Percentiles rank a stretch among this genome's conserved stretches.
Conservation (phyloP, 495 filamentous ascomycete genomes). For the Tuber calosporum region DNA sequence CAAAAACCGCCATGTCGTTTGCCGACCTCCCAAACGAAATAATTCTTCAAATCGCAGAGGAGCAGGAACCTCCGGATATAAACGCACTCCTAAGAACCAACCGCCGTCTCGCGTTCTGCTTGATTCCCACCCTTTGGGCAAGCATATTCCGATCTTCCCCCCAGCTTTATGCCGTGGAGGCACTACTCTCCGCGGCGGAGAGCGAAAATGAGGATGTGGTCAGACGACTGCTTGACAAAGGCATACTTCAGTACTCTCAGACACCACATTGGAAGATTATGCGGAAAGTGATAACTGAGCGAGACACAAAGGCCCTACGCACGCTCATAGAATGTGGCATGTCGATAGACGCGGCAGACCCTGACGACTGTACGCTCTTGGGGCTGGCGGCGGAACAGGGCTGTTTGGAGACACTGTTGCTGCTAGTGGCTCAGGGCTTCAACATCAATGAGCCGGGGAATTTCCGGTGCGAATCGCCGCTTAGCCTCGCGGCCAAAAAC, state of each 20-base stretch:
- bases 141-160: neutral
- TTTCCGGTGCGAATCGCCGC: neutral
- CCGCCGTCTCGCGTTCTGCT: constrained; percentile 1
- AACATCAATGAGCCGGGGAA: neutral
- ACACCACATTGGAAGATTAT: neutral
- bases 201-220: neutral
- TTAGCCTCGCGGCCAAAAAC: neutral
- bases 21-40: constrained; percentile 15
- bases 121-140: constrained; percentile 6
- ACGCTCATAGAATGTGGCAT: neutral
- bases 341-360: neutral
- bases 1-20: constrained; percentile 6
- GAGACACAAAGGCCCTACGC: neutral
- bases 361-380: neutral
- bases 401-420: neutral
- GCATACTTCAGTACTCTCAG: neutral
- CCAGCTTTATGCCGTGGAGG: neutral
- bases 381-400: neutral
- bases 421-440: neutral
- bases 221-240: neutral
- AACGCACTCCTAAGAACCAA: constrained; percentile 10
- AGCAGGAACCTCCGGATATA: constrained; percentile 1
- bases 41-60: constrained; percentile 3
- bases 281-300: neutral
- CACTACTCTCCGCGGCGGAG: neutral